These are phyloP conservation scores for Aspergillus candidus DNA, from an alignment of 2,329 filamentous ascomycete species.

Conservation along the genomic window DNA sequence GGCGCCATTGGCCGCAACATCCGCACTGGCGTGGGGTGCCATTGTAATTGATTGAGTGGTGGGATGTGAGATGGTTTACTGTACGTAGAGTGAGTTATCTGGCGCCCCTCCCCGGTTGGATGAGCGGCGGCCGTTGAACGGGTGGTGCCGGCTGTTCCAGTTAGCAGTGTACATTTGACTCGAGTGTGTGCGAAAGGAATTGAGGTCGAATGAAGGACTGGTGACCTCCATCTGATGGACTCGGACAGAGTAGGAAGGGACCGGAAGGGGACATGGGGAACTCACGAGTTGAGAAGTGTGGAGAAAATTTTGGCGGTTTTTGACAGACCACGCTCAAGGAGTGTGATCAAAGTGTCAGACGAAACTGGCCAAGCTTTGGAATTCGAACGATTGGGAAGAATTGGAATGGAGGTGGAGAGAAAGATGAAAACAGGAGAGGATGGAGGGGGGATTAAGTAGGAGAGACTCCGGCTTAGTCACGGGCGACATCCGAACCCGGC, in stretches of 20 bases:
- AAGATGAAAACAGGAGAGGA: too few species aligned
- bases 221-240: background rate
- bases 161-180: conserved; percentile 6
- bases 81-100: conserved; percentile 46
- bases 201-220: conserved; percentile 1
- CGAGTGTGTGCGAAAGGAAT: background rate
- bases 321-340: conserved; percentile 54
- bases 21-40: conserved; percentile 80
- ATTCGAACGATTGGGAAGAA: background rate
- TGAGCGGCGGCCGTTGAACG: conserved; percentile 95
- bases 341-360: conserved; percentile 44
- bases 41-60: conserved; percentile 47
- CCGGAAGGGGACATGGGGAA: conserved; percentile 13
- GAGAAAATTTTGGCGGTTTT: conserved; percentile 90
- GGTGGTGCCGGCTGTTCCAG: conserved; percentile 71
- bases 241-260: too few species aligned
- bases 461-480: background rate
- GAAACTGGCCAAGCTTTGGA: conserved; percentile 18
- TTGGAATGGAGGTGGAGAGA: background rate
- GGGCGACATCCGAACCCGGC: background rate
- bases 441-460: too few species aligned
- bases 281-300: conserved; percentile 95
- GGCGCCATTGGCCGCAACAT: conserved; percentile 49
- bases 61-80: conserved; percentile 31
- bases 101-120: conserved; percentile 77